phyloP scores from a whole-genome alignment of 2,329 filamentous ascomycete genomes.

The Neonectria punicea region DNA sequence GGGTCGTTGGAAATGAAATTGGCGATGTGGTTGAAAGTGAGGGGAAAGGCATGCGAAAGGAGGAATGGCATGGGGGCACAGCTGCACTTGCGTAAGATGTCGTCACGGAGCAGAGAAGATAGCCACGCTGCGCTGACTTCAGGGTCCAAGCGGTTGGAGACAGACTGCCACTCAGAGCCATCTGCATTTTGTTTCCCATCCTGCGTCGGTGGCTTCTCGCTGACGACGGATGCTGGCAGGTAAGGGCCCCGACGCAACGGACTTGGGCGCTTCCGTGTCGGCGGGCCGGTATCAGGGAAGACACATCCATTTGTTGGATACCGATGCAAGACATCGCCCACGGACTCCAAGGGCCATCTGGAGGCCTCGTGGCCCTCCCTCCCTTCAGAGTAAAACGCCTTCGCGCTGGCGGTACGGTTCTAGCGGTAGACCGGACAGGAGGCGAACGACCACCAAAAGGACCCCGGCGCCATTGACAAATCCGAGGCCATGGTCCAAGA shows the following conservation, averaged over 20 bases:
- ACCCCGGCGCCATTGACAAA: slow-evolving; percentile 1
- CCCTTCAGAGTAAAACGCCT: slow-evolving; percentile 6
- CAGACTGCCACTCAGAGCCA: slow-evolving; percentile 4
- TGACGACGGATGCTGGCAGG: slow-evolving; percentile 6
- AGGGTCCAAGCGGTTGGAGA: slow-evolving; percentile 6
- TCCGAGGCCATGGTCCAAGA: slow-evolving; percentile 3
- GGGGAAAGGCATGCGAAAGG: slow-evolving; percentile 12
- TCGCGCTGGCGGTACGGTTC: slow-evolving; percentile 5
- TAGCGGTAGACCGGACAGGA: slow-evolving; percentile 1
- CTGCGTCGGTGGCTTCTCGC: slow-evolving; percentile 12
- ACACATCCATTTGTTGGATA: slow-evolving; percentile 13
- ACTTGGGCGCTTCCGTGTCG: slow-evolving; percentile 22
- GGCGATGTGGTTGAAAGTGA: slow-evolving; percentile 6
- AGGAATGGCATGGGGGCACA: slow-evolving; percentile 15
- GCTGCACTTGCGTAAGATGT: slow-evolving; percentile 15
- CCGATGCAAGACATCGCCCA: slow-evolving; percentile 6
- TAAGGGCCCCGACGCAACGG: slow-evolving; percentile 24
- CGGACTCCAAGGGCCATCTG: slow-evolving; percentile 1
- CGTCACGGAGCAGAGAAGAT: slow-evolving; percentile 14
- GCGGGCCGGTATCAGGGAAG: slow-evolving; percentile 25
- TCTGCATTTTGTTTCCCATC: neutral
- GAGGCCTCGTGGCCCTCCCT: slow-evolving; percentile 8
- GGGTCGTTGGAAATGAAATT: slow-evolving; percentile 11
- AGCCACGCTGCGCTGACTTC: neutral
- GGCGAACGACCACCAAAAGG: slow-evolving; percentile 18